Evolutionary conservation across 768 basidiomycete species (phyloP), one percentile per base, ranked within the genome.

Genomic region (Tylopilus subfusipes): DNA sequence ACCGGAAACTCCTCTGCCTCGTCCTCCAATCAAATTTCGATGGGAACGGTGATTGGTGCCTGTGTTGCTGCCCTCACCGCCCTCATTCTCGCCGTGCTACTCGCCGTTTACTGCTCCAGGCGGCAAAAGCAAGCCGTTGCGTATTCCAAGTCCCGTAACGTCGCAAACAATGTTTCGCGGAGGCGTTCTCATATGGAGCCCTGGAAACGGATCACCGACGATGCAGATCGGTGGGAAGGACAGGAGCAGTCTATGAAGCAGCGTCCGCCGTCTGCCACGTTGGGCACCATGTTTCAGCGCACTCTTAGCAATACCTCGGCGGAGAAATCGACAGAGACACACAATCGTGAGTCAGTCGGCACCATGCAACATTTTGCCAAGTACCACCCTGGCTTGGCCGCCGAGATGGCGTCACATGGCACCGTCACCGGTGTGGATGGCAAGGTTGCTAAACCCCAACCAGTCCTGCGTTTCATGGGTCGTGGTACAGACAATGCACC

Each of bases 221-320:
- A 69, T 8, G 78, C 76, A 9, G 77, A 78, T 60, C 75, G 70
- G 52, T 75, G 74, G 76, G 77, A 79, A 50, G 77, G 72, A n/a
- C 72, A 63, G 52, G 52, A 25, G 16, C 69, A 71, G 54, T 71
- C 76, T 52, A 73, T 75, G 52, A 76, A 74, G 57, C 77, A 81
- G 56, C 68, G 71, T 12, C 75, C 63, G 31, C 42, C 59, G 19
- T 62, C 71, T 8, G 76, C 74, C 2, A 76, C 82, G 61, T 77
- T 85, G 52, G 83, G 68, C 2, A 60, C 77, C 34, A 83, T 85
- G 82, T 85, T 88, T 74, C 82, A 84, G 62, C 75, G 81, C 36
- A 66, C 76, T 0, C 78, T 78, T 5, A 85, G 83, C 63, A 70
- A 80, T 36, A 73, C 76, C 40, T 83, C 84, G 16, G 76, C 71